phyloP scores from a whole-genome alignment of 768 basidiomycete genomes.

The Tricholoma terreum region DNA sequence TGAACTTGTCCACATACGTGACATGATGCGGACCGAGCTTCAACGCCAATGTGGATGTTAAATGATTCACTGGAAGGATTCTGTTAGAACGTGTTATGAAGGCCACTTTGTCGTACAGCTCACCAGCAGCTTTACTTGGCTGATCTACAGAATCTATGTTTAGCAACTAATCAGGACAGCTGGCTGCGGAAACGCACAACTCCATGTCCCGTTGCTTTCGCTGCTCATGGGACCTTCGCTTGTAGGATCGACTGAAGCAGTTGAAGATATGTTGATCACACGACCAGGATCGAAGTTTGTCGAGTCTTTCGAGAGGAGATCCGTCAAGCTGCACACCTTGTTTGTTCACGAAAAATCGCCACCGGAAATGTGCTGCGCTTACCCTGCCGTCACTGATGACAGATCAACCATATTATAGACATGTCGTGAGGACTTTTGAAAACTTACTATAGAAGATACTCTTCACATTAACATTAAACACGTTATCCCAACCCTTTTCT shows the following conservation, averaged over 20 bases:
- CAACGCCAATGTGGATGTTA: constrained; percentile 68
- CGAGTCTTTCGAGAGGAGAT: constrained; percentile 63
- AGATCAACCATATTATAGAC: neutral
- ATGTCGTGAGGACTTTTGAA: neutral
- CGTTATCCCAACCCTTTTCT: constrained; percentile 81
- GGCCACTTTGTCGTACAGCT: constrained; percentile 7
- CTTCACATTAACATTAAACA: constrained; percentile 84
- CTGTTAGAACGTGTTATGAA: neutral
- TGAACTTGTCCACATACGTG: constrained; percentile 51
- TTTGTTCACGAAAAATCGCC: neutral
- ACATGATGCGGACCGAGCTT: constrained; percentile 59
- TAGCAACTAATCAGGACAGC: neutral
- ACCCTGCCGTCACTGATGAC: constrained; percentile 51
- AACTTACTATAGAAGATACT: constrained; percentile 74
- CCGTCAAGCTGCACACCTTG: constrained; percentile 42
- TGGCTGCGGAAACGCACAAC: constrained; percentile 53
- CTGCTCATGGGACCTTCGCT: constrained; percentile 51
- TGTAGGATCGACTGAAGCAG: constrained; percentile 51
- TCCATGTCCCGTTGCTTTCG: constrained; percentile 67
- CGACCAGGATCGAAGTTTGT: constrained; percentile 63
- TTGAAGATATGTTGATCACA: constrained; percentile 83
- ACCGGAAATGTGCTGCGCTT: constrained; percentile 7
- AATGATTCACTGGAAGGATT: constrained; percentile 57
- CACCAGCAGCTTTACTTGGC: constrained; percentile 80
- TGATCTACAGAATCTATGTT: constrained; percentile 46